A percentile compares a stretch with the other conserved stretches of the same genome.
Conservation (phyloP, 768 basidiomycete genomes). For the Clavulina sp. region DNA sequence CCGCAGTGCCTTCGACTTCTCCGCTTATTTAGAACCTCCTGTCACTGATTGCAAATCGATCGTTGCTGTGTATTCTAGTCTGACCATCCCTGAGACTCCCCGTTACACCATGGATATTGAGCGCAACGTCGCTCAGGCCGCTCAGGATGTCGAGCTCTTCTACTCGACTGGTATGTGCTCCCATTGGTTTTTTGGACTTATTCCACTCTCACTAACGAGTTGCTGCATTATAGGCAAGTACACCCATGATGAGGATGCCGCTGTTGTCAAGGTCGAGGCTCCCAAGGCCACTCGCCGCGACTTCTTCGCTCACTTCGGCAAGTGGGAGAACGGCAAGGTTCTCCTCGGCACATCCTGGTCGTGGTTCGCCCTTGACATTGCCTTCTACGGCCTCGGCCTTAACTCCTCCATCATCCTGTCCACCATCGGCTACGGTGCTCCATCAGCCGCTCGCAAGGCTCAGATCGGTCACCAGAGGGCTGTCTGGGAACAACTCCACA, state of each 20-base stretch:
- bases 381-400: constrained; percentile 77
- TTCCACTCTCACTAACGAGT: background rate
- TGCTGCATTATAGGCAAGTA: constrained; percentile 30
- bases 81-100: constrained; percentile 84
- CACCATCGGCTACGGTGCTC: constrained; percentile 49
- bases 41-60: background rate
- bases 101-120: constrained; percentile 88
- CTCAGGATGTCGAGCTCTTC: constrained; percentile 55
- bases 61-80: constrained; percentile 41
- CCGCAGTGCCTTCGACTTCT: background rate
- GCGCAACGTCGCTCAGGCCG: constrained; percentile 59
- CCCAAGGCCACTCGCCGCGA: constrained; percentile 54
- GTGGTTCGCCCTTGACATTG: constrained; percentile 83
- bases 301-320: constrained; percentile 42
- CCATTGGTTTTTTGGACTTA: constrained; percentile 2
- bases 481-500: constrained; percentile 37
- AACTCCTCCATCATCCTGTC: constrained; percentile 62
- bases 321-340: constrained; percentile 65
- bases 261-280: constrained; percentile 41
- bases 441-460: constrained; percentile 12
- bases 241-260: constrained; percentile 35
- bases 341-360: constrained; percentile 63
- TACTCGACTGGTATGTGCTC: constrained; percentile 20
- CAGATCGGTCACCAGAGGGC: background rate
- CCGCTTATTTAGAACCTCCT: background rate